Evolutionary conservation across 495 filamentous ascomycete genomes (phyloP).

Genomic region (Xylona heveae): DNA sequence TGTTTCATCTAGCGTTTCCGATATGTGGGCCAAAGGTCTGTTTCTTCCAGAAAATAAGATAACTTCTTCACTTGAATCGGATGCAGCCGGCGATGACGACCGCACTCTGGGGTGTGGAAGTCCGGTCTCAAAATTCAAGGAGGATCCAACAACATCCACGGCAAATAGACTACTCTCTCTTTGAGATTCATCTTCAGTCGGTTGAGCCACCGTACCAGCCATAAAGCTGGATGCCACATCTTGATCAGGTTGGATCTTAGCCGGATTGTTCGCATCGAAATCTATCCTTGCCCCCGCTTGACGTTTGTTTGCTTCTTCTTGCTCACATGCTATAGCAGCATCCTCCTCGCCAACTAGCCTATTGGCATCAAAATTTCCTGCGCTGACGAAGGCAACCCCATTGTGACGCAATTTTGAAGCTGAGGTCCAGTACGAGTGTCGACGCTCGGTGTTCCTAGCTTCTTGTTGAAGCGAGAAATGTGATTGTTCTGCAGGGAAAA

Average conservation of each 20-base stretch:
- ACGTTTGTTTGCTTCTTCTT: too few relatives aligned
- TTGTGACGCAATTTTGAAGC: slow-evolving; percentile 24
- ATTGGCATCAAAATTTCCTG: slow-evolving; percentile 23
- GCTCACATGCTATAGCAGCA: too few relatives aligned
- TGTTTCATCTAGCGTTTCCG: neutral
- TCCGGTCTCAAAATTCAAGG: slow-evolving; percentile 7
- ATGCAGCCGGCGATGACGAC: slow-evolving; percentile 20
- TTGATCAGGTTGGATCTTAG: too few relatives aligned
- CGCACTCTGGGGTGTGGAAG: slow-evolving; percentile 12
- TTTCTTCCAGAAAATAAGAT: slow-evolving; percentile 40
- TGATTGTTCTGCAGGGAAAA: slow-evolving; percentile 10
- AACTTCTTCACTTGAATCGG: slow-evolving; percentile 42
- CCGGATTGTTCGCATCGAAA: too few relatives aligned
- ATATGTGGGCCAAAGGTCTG: slow-evolving; percentile 1
- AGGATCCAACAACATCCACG: neutral
- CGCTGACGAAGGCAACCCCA: slow-evolving; percentile 55
- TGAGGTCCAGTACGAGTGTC: slow-evolving; percentile 20
- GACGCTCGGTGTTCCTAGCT: slow-evolving; percentile 51
- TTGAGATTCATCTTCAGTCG: too few relatives aligned
- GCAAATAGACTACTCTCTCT: too few relatives aligned
- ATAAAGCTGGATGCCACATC: too few relatives aligned
- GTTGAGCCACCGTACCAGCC: too few relatives aligned
- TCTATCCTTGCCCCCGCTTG: too few relatives aligned
- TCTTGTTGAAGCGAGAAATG: slow-evolving; percentile 51
- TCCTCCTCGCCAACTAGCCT: slow-evolving; percentile 3